phyloP scores from a whole-genome alignment of 257 asterid species.

The Solanum verrucosum region DNA sequence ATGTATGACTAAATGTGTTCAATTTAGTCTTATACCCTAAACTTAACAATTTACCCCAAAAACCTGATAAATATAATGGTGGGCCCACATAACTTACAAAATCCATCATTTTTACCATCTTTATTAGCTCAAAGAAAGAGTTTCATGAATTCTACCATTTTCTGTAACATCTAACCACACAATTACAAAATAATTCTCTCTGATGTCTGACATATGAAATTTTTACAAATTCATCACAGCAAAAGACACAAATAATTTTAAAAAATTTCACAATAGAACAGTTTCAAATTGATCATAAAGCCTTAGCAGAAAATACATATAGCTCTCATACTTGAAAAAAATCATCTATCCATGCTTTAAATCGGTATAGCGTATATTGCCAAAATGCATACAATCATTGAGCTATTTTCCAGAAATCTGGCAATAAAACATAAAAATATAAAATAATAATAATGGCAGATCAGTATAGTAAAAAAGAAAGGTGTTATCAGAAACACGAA shows the following conservation, averaged over 20 bases:
- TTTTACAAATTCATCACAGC: neutral
- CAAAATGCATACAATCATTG: slow-evolving; percentile 23
- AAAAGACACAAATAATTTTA: neutral
- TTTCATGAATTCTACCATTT: no score
- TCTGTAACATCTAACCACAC: no score
- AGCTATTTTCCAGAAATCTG: neutral
- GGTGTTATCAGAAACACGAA: slow-evolving; percentile 39
- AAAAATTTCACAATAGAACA: neutral
- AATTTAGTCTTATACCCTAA: no score
- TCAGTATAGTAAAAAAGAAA: slow-evolving; percentile 26
- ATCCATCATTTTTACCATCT: no score
- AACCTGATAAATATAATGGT: no score
- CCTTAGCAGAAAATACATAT: neutral
- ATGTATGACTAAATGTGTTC: no score
- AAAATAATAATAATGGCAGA: slow-evolving; percentile 9
- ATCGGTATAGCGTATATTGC: slow-evolving; percentile 39
- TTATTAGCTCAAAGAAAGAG: no score
- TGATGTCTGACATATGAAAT: neutral
- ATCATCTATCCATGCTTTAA: neutral
- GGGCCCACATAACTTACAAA: no score
- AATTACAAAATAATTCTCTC: slow-evolving; percentile 10
- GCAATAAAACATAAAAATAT: neutral
- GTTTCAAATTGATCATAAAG: neutral
- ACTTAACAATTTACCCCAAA: no score
- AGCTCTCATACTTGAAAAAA: neutral